Conservation (phyloP, 345 rosid genomes). For the Brassica napus region DNA sequence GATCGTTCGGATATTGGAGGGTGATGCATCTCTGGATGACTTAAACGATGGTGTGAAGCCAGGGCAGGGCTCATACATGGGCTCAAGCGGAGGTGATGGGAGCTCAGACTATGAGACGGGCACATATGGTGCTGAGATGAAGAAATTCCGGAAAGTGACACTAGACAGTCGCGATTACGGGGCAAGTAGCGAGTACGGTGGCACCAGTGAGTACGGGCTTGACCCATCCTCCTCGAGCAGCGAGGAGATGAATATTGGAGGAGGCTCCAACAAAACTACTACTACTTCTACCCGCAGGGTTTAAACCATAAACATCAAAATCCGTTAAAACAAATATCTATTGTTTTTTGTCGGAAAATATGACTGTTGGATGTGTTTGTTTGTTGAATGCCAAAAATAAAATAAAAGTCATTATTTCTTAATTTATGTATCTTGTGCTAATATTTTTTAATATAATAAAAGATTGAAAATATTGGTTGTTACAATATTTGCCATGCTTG, state of each 20-base stretch:
- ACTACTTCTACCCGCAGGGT: conserved; percentile 50
- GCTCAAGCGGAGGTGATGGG: conserved; percentile 56
- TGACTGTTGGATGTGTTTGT: conserved; percentile 18
- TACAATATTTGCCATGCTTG: neutral
- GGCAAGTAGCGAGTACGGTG: conserved; percentile 70
- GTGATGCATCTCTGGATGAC: conserved; percentile 68
- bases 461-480: neutral
- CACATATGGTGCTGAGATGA: conserved; percentile 80
- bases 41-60: conserved; percentile 71
- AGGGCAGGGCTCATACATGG: conserved; percentile 52
- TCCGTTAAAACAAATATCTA: neutral
- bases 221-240: conserved; percentile 82
- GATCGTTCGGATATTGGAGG: conserved; percentile 87
- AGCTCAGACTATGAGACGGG: conserved; percentile 78
- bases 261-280: conserved; percentile 27
- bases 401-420: neutral
- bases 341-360: neutral
- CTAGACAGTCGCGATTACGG: conserved; percentile 67
- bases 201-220: conserved; percentile 75
- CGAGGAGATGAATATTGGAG: conserved; percentile 42
- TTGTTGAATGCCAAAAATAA: neutral
- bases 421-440: neutral
- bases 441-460: neutral
- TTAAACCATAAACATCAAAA: conserved; percentile 41
- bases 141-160: conserved; percentile 66